Conservation (phyloP, 177 flowering plant species). For the Vitis hybrid region DNA sequence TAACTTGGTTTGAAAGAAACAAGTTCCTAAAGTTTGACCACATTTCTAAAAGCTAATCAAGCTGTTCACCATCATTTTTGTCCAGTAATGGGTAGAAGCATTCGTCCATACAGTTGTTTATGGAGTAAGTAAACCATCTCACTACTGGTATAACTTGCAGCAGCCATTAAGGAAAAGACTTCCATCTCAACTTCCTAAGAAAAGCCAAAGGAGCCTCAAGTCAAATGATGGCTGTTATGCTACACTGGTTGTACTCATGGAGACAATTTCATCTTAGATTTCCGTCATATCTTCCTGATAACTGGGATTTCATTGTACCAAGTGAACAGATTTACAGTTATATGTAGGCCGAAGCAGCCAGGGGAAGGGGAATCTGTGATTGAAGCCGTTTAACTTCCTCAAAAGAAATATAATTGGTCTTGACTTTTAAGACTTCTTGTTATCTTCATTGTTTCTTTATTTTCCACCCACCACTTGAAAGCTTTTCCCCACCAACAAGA, state of each 20-base stretch:
- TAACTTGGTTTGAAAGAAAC: no score
- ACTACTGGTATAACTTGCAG: neutral
- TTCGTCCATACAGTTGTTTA: neutral
- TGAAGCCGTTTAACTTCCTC: neutral
- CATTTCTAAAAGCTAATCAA: no score
- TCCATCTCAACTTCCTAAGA: neutral
- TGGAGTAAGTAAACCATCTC: neutral
- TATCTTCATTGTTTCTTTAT: neutral
- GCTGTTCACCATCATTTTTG: no score
- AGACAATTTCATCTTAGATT: neutral
- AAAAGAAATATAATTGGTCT: neutral
- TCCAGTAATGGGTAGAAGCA: no score
- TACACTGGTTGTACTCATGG: neutral
- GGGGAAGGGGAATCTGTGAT: constrained; percentile 10
- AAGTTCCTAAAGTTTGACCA: no score
- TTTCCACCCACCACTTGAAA: constrained; percentile 13
- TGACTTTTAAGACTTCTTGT: no score
- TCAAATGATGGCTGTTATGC: neutral
- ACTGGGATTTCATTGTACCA: neutral
- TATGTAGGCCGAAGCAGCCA: neutral
- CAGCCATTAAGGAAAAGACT: neutral
- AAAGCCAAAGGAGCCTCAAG: neutral
- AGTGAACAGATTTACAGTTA: neutral
- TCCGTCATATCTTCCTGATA: neutral
- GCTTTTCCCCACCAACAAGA: constrained; percentile 7